Evolutionary conservation across 768 basidiomycete genomes (phyloP), one percentile per base, ranked within the genome.

Genomic region (Hypsizygus marmoreus): DNA sequence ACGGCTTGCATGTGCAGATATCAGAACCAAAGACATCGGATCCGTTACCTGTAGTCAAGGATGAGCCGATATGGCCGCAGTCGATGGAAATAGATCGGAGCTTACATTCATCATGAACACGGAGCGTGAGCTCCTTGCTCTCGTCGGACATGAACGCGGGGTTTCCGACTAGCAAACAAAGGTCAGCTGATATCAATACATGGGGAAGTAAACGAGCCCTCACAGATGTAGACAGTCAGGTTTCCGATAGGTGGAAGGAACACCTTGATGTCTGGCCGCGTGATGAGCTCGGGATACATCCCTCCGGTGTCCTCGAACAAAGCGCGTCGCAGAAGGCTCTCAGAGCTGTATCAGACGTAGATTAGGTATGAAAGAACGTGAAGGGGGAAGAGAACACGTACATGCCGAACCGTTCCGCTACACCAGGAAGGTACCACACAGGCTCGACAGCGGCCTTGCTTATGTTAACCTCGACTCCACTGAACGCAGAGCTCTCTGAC

Each of bases 241-340:
- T 83, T 83, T 0, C 95, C 95, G 46, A 98, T 97, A 0, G 95
- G 95, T 0, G 95, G 95, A 0, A 97, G 75, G 77, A 97, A 97
- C 16, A 94, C 80, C 63, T 95, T 95, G 73, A 98, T 87, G 59
- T 97, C 95, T 0, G 93, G 89, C 16, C 94, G 83, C 5, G 95
- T 97, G 59, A 98, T 86, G 23, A 98, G 79, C 58, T 98, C 95
- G 2, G 95, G 94, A 64, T 91, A 93, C 88, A 91, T 92, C 59
- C 93, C 92, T 56, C 91, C 93, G 0, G 92, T 95, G 53, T 97
- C 95, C 63, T 98, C 95, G 55, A 97, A 98, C 28, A 98, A 74
- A 0, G 91, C 87, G n/a, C 95, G 77, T 14, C 95, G 83, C 2
- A 98, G 79, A 0, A 92, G 68, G 13, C 74, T 78, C 64, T 98